phyloP scores from a whole-genome alignment of 2,329 filamentous ascomycete species.

The Alternaria gansuensis region DNA sequence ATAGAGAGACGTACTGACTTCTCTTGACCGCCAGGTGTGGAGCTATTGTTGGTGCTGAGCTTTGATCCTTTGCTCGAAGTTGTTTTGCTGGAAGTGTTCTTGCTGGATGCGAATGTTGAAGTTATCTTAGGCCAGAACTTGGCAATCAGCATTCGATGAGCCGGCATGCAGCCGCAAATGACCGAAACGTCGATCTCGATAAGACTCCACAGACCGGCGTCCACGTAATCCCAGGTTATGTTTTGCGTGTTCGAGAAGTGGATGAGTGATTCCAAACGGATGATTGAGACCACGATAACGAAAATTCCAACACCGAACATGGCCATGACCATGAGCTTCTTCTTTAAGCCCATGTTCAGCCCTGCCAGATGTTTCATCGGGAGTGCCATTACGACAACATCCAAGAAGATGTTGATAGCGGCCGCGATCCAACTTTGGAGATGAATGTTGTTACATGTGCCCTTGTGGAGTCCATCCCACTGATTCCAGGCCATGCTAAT shows the following conservation, averaged over 20 bases:
- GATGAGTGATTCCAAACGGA: slow-evolving; percentile 54
- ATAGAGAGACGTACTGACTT: slow-evolving; percentile 22
- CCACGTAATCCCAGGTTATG: slow-evolving; percentile 52
- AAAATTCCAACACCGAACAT: slow-evolving; percentile 53
- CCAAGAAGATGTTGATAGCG: slow-evolving; percentile 47
- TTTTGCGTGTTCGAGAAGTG: slow-evolving; percentile 55
- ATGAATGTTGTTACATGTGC: slow-evolving; percentile 47
- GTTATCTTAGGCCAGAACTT: slow-evolving; percentile 29
- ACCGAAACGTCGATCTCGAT: slow-evolving; percentile 48
- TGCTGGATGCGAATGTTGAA: slow-evolving; percentile 24
- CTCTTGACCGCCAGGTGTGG: background rate
- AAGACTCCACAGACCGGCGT: slow-evolving; percentile 53
- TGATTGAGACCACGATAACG: slow-evolving; percentile 55
- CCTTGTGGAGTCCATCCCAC: slow-evolving; percentile 40
- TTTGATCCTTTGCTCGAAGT: slow-evolving; percentile 10
- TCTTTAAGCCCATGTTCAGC: slow-evolving; percentile 44
- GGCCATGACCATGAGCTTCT: slow-evolving; percentile 49
- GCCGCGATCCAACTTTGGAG: slow-evolving; percentile 45
- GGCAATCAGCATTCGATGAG: slow-evolving; percentile 29
- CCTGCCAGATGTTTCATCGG: slow-evolving; percentile 44
- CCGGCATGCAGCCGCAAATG: slow-evolving; percentile 56
- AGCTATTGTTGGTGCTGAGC: background rate
- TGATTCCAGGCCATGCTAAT: slow-evolving; percentile 60
- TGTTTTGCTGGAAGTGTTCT: slow-evolving; percentile 2
- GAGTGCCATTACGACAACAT: slow-evolving; percentile 41